phyloP scores from a whole-genome alignment of 1,139 yeast genomes.

The Geotrichum macrosporum region DNA sequence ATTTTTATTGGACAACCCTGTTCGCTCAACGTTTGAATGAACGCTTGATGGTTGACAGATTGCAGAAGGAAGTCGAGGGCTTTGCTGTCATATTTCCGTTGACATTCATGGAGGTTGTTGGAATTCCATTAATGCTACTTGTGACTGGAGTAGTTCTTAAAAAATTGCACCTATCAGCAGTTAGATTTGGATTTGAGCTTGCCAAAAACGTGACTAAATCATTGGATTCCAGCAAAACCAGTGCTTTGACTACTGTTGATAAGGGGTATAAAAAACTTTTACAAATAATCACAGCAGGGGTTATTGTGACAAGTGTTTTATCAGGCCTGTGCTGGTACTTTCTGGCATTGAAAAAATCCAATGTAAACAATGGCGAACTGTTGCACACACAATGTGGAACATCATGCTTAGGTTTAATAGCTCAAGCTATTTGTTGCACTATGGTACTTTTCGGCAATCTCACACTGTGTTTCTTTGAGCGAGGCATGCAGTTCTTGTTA shows the following conservation, averaged over 20 bases:
- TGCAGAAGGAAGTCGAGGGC: background rate
- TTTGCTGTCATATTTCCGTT: background rate
- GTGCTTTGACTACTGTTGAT: background rate
- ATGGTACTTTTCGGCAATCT: background rate
- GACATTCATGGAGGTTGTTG: background rate
- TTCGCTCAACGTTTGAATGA: too few relatives aligned
- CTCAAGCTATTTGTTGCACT: background rate
- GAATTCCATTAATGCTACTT: background rate
- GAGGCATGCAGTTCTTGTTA: constrained; percentile 8
- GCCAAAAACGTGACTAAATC: background rate
- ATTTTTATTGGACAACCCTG: too few relatives aligned
- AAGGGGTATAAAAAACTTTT: background rate
- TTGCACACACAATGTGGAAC: too few relatives aligned
- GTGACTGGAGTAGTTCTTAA: background rate
- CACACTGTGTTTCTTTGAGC: background rate
- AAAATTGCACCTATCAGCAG: background rate
- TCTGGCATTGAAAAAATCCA: too few relatives aligned
- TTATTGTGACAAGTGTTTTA: background rate
- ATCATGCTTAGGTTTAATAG: background rate
- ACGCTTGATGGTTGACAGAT: too few relatives aligned
- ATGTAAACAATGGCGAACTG: too few relatives aligned
- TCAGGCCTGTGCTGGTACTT: background rate
- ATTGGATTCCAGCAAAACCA: too few relatives aligned
- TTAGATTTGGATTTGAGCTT: background rate
- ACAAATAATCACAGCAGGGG: background rate